These are phyloP conservation scores for Brassica juncea DNA, from an alignment of 345 rosid genomes.

Conservation along the genomic window DNA sequence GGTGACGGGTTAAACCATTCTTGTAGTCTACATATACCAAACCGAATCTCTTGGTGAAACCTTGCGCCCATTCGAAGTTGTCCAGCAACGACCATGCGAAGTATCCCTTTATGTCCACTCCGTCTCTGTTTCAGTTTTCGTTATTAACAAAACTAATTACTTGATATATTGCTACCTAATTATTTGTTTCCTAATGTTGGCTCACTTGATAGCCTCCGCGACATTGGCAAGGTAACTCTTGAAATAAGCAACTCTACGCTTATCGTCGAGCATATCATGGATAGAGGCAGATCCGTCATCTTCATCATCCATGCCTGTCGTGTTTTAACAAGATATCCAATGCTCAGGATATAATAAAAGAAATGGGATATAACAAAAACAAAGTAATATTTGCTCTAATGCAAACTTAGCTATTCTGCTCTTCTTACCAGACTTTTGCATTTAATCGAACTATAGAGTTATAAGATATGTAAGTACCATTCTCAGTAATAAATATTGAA, in stretches of 20 bases:
- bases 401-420: neutral
- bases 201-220: conserved; percentile 69
- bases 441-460: conserved; percentile 2
- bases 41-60: conserved; percentile 91
- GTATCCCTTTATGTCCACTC: conserved; percentile 82
- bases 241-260: conserved; percentile 64
- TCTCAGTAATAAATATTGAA: conserved; percentile 71
- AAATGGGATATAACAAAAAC: neutral
- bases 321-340: conserved; percentile 13
- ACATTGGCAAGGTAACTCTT: conserved; percentile 75
- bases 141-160: neutral
- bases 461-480: conserved; percentile 49
- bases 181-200: neutral
- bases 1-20: conserved; percentile 74
- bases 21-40: conserved; percentile 84
- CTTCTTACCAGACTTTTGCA: conserved; percentile 1
- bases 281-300: conserved; percentile 58
- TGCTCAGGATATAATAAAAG: neutral
- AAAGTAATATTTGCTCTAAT: neutral
- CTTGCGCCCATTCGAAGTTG: conserved; percentile 92
- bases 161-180: too few species aligned
- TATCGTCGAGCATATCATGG: conserved; percentile 82
- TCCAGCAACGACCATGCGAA: conserved; percentile 94
- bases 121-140: conserved; percentile 55
- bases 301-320: conserved; percentile 93